Evolutionary conservation across 305 asterid species (phyloP), one percentile per base, ranked within the genome.

Genomic region (Fraxinus angustifolia): DNA sequence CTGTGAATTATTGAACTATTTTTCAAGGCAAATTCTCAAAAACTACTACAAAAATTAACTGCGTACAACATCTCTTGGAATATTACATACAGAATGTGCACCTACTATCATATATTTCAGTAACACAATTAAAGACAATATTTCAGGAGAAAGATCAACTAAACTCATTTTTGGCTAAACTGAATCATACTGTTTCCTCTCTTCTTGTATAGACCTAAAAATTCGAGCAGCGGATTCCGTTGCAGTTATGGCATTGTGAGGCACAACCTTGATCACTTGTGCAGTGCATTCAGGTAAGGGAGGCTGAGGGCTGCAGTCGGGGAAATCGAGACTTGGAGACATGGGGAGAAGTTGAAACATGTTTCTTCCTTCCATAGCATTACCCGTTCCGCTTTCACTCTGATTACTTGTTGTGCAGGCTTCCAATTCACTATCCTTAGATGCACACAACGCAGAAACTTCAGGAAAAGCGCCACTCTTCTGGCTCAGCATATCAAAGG

Each of bases 211-310:
- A 17, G 96, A 91, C 82, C 78, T 88, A 75, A 95, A 93, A 68
- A 95, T 93, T 31, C 96, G 92, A 11, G 95, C 99, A 16, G 90
- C 97, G 8, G 96, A 91, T 85, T 90, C 97, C 8, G 95, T 90
- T 1, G 98, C 99, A 30, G 91, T 87, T 28, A 86, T 56, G 12
- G 94, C 89, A 76, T 91, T 91, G 74, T 80, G 98, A 2, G 99
- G 97, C 28, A 95, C 94, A 2, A 87, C 92, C 82, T 70, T 84
- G 81, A 89, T 89, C 56, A 87, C 90, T 58, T 70, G 85, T 33
- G 90, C 60, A 17, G 87, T 72, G 34, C 73, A 56, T 80, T 81
- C 81, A 5, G 36, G 79, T 62, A 78, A 78, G 23, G 42, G 75
- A 62, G 30, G 79, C 45, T 79, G 72, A 23, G 84, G 83, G 80